Conservation (phyloP, 129 eudicot genomes). For the Flaveria ramosissima region DNA sequence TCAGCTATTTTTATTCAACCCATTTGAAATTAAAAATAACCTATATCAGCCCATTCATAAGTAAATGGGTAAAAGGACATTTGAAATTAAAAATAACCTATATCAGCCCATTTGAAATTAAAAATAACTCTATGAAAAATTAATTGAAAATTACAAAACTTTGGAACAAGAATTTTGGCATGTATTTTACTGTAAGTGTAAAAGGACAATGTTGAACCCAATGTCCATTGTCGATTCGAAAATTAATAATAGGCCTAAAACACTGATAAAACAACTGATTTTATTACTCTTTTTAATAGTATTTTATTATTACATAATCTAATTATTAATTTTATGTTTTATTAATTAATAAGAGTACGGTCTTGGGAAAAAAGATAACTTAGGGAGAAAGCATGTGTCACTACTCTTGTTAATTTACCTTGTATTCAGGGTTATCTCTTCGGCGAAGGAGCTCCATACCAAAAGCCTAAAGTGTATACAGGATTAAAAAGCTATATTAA, state of each 20-base stretch:
- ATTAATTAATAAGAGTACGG: background rate
- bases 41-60: background rate
- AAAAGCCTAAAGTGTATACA: slow-evolving; percentile 60
- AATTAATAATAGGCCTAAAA: background rate
- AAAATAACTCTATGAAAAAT: background rate
- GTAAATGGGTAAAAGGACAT: background rate
- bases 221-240: background rate
- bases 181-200: background rate
- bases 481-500: background rate
- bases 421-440: slow-evolving; percentile 86
- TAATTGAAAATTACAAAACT: background rate
- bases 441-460: slow-evolving; percentile 97
- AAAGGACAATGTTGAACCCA: background rate
- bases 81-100: background rate
- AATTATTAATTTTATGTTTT: background rate
- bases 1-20: background rate
- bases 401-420: slow-evolving; percentile 46
- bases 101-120: background rate
- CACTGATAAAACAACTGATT: background rate
- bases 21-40: background rate
- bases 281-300: background rate
- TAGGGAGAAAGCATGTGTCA: background rate
- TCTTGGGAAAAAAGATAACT: background rate
- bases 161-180: background rate
- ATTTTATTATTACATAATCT: background rate